Conservation (phyloP, 768 basidiomycete genomes). For the Podaxis sp. region DNA sequence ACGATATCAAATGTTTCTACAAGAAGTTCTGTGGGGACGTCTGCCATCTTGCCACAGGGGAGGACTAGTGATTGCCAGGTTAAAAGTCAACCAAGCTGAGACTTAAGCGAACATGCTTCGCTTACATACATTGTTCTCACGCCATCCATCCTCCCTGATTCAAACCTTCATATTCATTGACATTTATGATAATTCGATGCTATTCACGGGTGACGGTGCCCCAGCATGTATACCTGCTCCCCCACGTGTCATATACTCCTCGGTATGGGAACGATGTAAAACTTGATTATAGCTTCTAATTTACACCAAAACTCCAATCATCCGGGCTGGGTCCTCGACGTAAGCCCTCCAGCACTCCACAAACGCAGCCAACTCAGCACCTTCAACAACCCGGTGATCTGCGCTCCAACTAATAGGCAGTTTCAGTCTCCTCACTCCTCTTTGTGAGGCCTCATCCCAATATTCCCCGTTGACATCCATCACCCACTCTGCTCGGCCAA, state of each 20-base stretch:
- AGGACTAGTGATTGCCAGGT: background rate
- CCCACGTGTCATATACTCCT: background rate
- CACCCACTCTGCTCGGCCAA: constrained; percentile 75
- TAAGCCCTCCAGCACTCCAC: constrained; percentile 80
- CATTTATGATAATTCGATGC: too few relatives aligned
- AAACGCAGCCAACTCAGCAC: constrained; percentile 85
- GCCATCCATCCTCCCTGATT: background rate
- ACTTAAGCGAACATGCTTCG: background rate
- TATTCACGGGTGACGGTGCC: too few relatives aligned
- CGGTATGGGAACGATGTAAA: background rate
- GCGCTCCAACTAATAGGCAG: constrained; percentile 74
- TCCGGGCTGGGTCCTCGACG: constrained; percentile 69
- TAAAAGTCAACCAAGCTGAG: too few relatives aligned
- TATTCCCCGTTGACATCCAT: constrained; percentile 55
- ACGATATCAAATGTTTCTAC: constrained; percentile 4
- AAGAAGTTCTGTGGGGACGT: constrained; percentile 1
- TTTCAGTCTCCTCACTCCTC: constrained; percentile 23
- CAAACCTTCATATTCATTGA: too few relatives aligned
- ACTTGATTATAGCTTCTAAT: background rate
- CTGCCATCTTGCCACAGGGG: background rate
- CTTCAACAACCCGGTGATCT: constrained; percentile 85
- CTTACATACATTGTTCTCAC: background rate
- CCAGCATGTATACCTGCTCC: too few relatives aligned
- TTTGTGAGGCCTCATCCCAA: constrained; percentile 16
- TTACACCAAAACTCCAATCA: constrained; percentile 41